Base-by-base conservation (phyloP, 768 basidiomycete genomes). In the Rhodotorula sphaerocarpa region DNA sequence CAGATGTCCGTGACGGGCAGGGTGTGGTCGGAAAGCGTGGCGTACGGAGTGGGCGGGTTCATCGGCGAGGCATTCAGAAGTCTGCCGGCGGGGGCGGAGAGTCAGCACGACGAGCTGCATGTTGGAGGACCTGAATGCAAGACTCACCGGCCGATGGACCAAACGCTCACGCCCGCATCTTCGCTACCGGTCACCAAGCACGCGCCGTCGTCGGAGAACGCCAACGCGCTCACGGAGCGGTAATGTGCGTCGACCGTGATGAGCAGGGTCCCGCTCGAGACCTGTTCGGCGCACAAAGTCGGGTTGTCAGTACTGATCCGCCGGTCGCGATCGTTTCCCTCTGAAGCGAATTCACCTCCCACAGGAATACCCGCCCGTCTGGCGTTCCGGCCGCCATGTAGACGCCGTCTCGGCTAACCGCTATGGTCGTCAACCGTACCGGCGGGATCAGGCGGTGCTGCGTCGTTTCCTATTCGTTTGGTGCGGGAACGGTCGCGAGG, bases 161-260 rank as follows among this genome's bases (percentile, higher is more conserved):
- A 97, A 65, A 96, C 85, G 75, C 82, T 84, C 58, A 90, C 82
- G 41, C 84, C 83, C 47, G 92, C 88, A 73, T 99, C 95, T 65
- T 93, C 88, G 58, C 88, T 90, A 7, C 87, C 90, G 39, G 89
- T 87, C 23, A 96, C 70, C 48, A 99, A 78, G 9, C 85, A 82
- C 48, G 80, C 81, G 39, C 87, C 87, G 72, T 95, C 91, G 25
- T 79, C 79, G 14, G 89, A 87, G 74, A 96, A 97, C 46, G 82
- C 83, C 3, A 97, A 76, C 14, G 86, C 84, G 63, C 82, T 87
- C 55, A 96, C 82, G 73, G 84, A 81, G 61, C 93, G 87, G 77
- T 97, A 99, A 75, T 97, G 93, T 23, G 92, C 92, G 63, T 96
- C 92, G 84, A 91, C 91, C 2, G 89, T 85, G n/a, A 86, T 82